A percentile compares a stretch with the other conserved stretches of the same genome.
These are phyloP conservation scores for Hirsutella thompsonii DNA, from an alignment of 2,329 filamentous ascomycete species.

Conservation along the genomic window DNA sequence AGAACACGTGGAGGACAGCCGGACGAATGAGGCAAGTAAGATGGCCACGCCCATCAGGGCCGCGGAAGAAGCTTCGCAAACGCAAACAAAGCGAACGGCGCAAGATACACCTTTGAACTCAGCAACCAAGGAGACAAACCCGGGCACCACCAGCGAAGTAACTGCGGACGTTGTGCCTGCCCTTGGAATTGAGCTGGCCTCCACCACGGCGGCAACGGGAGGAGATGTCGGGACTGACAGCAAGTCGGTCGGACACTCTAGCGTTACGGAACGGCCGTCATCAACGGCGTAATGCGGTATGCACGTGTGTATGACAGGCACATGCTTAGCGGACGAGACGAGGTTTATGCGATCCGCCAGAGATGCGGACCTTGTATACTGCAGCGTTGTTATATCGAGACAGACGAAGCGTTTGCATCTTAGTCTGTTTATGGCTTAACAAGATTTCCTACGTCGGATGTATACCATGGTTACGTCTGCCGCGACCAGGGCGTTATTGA, in stretches of 20 bases:
- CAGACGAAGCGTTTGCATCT: neutral
- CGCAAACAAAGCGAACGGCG: neutral
- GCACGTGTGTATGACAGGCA: neutral
- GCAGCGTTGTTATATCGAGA: neutral
- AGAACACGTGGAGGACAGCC: constrained; percentile 16
- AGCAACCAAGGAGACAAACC: constrained; percentile 2
- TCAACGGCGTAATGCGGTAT: constrained; percentile 16
- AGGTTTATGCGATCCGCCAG: neutral
- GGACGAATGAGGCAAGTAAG: neutral
- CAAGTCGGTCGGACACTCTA: constrained; percentile 30
- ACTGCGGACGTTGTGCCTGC: neutral
- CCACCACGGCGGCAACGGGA: constrained; percentile 29
- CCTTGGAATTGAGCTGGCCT: constrained; percentile 32
- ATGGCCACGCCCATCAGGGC: neutral
- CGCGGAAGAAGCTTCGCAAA: neutral
- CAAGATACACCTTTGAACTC: neutral
- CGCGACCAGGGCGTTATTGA: too few species aligned
- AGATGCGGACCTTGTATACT: constrained; percentile 2
- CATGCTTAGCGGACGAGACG: neutral
- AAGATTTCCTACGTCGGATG: too few species aligned
- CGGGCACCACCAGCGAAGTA: constrained; percentile 25
- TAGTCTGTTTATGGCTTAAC: too few species aligned
- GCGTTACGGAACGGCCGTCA: constrained; percentile 19
- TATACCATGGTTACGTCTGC: too few species aligned
- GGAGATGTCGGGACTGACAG: constrained; percentile 21